Evolutionary conservation across 2,329 filamentous ascomycete species (phyloP).

Genomic region (Didymella segeticola): DNA sequence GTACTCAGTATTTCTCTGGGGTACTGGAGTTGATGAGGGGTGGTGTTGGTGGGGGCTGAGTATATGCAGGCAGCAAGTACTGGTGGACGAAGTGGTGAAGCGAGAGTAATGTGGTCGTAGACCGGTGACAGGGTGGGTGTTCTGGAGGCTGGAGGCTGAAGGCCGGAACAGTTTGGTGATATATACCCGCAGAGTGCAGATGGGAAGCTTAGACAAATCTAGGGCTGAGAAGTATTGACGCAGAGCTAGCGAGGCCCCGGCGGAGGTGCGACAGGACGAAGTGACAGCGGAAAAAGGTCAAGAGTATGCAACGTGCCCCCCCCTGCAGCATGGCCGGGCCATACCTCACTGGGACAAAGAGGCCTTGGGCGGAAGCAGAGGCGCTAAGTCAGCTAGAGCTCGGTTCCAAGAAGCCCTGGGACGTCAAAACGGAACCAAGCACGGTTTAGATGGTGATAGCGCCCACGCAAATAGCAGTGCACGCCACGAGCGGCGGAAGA

Average conservation of each 20-base stretch:
- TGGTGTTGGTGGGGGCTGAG: constrained; percentile 40
- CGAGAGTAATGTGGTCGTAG: constrained; percentile 41
- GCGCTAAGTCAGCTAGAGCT: constrained; percentile 48
- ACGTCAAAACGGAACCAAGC: constrained; percentile 40
- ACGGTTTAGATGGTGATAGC: constrained; percentile 28
- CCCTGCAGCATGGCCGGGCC: constrained; percentile 36
- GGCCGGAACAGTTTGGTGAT: constrained; percentile 39
- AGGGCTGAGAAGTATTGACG: constrained; percentile 22
- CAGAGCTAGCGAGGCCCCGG: constrained; percentile 16
- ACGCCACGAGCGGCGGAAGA: constrained; percentile 42
- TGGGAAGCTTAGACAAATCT: constrained; percentile 38
- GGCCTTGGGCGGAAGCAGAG: constrained; percentile 40
- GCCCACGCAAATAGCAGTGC: constrained; percentile 47
- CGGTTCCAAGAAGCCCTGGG: constrained; percentile 36
- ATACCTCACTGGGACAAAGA: constrained; percentile 48
- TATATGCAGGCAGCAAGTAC: constrained; percentile 41
- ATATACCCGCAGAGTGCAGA: constrained; percentile 42
- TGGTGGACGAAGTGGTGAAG: constrained; percentile 39
- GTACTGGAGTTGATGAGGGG: constrained; percentile 20
- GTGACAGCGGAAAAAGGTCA: constrained; percentile 19
- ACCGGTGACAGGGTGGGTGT: constrained; percentile 40
- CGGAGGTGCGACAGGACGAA: constrained; percentile 19
- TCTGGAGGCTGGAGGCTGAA: constrained; percentile 37
- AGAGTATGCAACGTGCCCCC: constrained; percentile 41
- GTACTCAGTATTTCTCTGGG: constrained; percentile 19